A percentile compares a stretch with the other conserved stretches of the same genome.
These are phyloP conservation scores for Handroanthus guayacan DNA, from an alignment of 257 asterid genomes.

Conservation along the genomic window DNA sequence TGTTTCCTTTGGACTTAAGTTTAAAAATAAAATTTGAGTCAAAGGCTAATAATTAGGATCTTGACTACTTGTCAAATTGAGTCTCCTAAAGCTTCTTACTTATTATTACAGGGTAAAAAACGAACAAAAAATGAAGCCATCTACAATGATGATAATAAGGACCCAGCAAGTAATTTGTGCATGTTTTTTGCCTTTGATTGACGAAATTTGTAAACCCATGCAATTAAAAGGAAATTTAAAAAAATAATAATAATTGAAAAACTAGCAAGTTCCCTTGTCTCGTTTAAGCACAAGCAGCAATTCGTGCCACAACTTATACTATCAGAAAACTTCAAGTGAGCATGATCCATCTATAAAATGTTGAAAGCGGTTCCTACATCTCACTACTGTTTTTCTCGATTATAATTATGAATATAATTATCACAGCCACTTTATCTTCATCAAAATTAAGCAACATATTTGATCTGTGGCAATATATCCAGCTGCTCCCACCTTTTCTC, in stretches of 20 bases:
- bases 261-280: too few relatives aligned
- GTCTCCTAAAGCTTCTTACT: background rate
- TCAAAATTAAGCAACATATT: conserved; percentile 64
- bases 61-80: conserved; percentile 3
- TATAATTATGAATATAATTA: conserved; percentile 58
- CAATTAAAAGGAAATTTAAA: background rate
- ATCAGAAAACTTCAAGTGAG: conserved; percentile 66
- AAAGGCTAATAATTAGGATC: background rate
- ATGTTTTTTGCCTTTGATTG: background rate
- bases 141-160: background rate
- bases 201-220: background rate
- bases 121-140: background rate
- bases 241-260: background rate
- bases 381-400: conserved; percentile 54
- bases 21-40: background rate
- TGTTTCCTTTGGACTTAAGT: background rate
- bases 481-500: conserved; percentile 49
- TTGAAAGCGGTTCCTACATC: conserved; percentile 68
- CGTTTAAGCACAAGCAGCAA: too few relatives aligned
- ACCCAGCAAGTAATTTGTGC: background rate
- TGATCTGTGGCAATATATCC: conserved; percentile 52
- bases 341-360: conserved; percentile 58
- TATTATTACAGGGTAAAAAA: background rate
- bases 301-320: background rate
- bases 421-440: conserved; percentile 58